Conservation (phyloP, 164 flowering plant species). For the Echeveria elegans region DNA sequence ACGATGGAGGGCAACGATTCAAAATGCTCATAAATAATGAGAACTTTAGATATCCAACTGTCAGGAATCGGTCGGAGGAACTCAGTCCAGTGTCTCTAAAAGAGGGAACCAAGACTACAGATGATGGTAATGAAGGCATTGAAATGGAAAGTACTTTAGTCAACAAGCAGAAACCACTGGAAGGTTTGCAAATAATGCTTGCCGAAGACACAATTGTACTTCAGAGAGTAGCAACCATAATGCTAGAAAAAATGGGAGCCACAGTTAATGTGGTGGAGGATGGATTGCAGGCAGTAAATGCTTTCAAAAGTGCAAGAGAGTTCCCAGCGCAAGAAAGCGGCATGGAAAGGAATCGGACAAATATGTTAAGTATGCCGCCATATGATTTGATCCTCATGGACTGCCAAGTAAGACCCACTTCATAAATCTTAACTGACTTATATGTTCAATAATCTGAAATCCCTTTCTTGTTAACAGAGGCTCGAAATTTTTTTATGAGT, state of each 20-base stretch:
- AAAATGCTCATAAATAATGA: slow-evolving; percentile 18
- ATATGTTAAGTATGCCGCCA: slow-evolving; percentile 14
- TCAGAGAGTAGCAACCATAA: slow-evolving; percentile 86
- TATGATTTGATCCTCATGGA: slow-evolving; percentile 93
- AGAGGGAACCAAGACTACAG: slow-evolving; percentile 2
- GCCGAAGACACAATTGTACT: slow-evolving; percentile 93
- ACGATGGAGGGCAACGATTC: not conserved
- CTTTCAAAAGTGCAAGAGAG: slow-evolving; percentile 27
- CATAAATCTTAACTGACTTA: no score
- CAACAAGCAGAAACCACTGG: slow-evolving; percentile 41
- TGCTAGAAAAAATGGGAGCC: slow-evolving; percentile 94
- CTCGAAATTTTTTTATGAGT: not conserved
- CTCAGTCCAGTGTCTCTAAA: not conserved
- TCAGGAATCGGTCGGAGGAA: not conserved
- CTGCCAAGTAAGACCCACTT: slow-evolving; percentile 58
- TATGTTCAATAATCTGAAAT: not conserved
- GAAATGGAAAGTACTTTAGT: not conserved
- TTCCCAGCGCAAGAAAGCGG: slow-evolving; percentile 14
- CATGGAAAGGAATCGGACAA: slow-evolving; percentile 16
- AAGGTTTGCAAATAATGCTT: slow-evolving; percentile 64
- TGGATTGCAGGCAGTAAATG: slow-evolving; percentile 84
- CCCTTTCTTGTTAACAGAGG: not conserved
- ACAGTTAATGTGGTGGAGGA: slow-evolving; percentile 73
- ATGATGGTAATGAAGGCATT: slow-evolving; percentile 3
- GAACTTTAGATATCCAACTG: slow-evolving; percentile 17